Conservation (phyloP, 176 grass and related monocot genomes). For the Thalia dealbata region DNA sequence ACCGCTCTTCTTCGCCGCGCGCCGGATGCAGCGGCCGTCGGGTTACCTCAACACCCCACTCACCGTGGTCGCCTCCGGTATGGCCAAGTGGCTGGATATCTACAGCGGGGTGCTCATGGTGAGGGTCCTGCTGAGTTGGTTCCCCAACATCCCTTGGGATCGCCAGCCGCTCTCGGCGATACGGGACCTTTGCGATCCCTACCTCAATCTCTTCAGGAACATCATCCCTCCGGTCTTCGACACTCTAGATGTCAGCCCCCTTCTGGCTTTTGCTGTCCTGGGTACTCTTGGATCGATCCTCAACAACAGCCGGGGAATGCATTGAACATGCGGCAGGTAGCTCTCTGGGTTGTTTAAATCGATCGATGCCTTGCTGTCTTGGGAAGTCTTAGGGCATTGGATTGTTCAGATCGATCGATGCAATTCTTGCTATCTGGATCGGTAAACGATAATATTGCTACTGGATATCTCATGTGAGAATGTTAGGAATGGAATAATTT, state of each 20-base stretch:
- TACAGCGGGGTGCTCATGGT: slow-evolving; percentile 84
- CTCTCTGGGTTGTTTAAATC: not conserved
- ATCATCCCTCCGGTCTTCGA: slow-evolving; percentile 86
- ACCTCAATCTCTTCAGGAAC: slow-evolving; percentile 78
- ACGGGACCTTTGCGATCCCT: slow-evolving; percentile 79
- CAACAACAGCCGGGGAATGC: slow-evolving; percentile 69
- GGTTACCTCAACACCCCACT: slow-evolving; percentile 45
- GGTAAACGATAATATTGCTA: not conserved
- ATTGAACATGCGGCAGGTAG: not conserved
- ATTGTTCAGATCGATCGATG: not conserved
- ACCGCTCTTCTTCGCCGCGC: slow-evolving; percentile 48
- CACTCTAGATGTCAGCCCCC: slow-evolving; percentile 83
- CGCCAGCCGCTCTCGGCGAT: slow-evolving; percentile 82
- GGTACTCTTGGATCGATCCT: slow-evolving; percentile 79
- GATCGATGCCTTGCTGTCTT: not conserved
- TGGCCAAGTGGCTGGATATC: slow-evolving; percentile 79
- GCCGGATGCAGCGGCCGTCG: slow-evolving; percentile 22
- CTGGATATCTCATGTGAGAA: too few relatives aligned
- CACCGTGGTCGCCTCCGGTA: slow-evolving; percentile 57
- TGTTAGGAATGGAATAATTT: not conserved
- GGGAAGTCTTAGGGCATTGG: not conserved
- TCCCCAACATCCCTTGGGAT: slow-evolving; percentile 95
- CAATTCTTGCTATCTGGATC: not conserved
- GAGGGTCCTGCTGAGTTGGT: slow-evolving; percentile 83
- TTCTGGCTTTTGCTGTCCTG: slow-evolving; percentile 77